phyloP scores from a whole-genome alignment of 139 green algal genomes.

The Chlorella sorokiniana region DNA sequence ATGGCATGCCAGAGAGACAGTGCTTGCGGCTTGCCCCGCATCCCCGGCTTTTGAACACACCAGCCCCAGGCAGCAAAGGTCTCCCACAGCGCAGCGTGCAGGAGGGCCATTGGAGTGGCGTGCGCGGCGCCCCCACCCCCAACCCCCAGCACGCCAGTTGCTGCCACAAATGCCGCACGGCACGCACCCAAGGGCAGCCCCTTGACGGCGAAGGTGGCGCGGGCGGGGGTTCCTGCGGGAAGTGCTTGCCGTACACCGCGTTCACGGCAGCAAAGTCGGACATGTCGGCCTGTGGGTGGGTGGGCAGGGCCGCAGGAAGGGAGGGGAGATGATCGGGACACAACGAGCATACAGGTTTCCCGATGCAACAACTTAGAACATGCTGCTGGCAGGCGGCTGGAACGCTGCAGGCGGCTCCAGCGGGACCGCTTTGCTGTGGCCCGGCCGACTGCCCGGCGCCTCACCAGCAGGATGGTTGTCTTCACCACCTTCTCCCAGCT shows the following conservation, averaged over 20 bases:
- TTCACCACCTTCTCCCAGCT: slow-evolving; percentile 91
- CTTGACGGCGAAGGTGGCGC: slow-evolving; percentile 90
- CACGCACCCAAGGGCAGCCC: slow-evolving; percentile 71
- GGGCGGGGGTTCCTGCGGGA: slow-evolving; percentile 84
- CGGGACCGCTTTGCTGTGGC: neutral
- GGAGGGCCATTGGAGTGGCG: neutral
- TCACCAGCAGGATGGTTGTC: slow-evolving; percentile 87
- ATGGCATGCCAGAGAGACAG: neutral
- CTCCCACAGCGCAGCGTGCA: neutral
- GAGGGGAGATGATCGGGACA: neutral
- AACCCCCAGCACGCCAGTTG: too few species aligned
- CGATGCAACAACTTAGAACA: too few species aligned
- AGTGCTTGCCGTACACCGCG: slow-evolving; percentile 84
- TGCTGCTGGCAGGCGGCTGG: neutral
- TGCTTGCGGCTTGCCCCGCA: neutral
- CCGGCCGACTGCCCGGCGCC: neutral
- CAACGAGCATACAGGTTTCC: too few species aligned
- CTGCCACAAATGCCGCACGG: too few species aligned
- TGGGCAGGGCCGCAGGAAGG: slow-evolving; percentile 72
- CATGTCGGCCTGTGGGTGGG: slow-evolving; percentile 90
- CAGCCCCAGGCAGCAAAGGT: too few species aligned
- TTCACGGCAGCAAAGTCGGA: slow-evolving; percentile 94
- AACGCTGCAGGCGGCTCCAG: neutral
- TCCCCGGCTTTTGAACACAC: too few species aligned
- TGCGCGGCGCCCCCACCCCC: neutral